Base-by-base conservation (phyloP, 371 early-diverging fungal genomes). In the Actinomucor elegans region DNA sequence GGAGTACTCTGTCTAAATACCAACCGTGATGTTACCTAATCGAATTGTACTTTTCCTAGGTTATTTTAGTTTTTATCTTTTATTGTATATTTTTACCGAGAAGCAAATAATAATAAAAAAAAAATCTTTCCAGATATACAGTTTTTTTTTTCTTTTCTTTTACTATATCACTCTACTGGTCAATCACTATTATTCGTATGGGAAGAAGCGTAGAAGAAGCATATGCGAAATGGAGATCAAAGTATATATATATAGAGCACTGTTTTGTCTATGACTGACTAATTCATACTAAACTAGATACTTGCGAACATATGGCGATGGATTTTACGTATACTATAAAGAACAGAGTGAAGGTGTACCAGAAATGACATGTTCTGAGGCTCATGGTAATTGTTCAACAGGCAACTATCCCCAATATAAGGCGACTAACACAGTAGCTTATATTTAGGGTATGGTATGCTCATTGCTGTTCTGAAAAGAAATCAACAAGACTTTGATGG, bases 401-500 rank as follows among this genome's bases (percentile, higher is more conserved):
- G n/a, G 17, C 7, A 17, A 27, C 23, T 36, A 36, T 2, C 11
- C 17, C 31, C 15, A 15, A 23, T 36, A 38, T 8, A 51, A 11
- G 34, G 21, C 12, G 35, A 44, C 4, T 1, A 35, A 15, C 18
- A 17, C 15, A 46, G n/a, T n/a, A n/a, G n/a, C n/a, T n/a, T n/a
- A n/a, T 8, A 31, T 29, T 20, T 33, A 78, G 85, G 83, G 27
- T 85, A 85, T 55, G 85, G 83, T 32, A 80, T 85, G 83, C 55
- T 83, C 23, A 74, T 80, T 37, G 78, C 85, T 14, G 82, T 83
- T 3, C 56, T 81, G 40, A 81, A 79, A 66, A 64, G 77, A 12
- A 83, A 83, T 36, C 83, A 81, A 47, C 55, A 62, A 18, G 83
- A 81, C 56, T 85, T 85, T 59, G 85, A 83, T 59, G 83, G 81